phyloP scores from a whole-genome alignment of 1,139 yeast species.

The Pneumocystis oryctolagi region DNA sequence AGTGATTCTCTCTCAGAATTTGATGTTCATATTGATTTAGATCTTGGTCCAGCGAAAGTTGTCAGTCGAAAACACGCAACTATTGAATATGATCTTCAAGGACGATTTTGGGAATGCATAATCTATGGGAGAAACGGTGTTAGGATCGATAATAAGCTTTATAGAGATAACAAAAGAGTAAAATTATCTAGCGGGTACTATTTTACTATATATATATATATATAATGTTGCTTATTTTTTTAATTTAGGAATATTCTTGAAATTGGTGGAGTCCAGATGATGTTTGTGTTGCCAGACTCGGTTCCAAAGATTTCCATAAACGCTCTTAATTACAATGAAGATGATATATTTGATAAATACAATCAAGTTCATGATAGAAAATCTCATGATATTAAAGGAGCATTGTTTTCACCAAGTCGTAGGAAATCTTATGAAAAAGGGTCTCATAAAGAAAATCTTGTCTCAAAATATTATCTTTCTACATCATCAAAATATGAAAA shows the following conservation, averaged over 20 bases:
- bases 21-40: slow-evolving; percentile 68
- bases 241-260: slow-evolving; percentile 48
- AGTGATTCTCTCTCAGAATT: slow-evolving; percentile 21
- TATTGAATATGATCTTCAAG: slow-evolving; percentile 58
- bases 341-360: slow-evolving; percentile 3
- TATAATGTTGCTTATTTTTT: background rate
- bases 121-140: slow-evolving; percentile 88
- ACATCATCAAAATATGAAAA: slow-evolving; percentile 1
- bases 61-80: slow-evolving; percentile 82
- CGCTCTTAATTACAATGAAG: slow-evolving; percentile 1
- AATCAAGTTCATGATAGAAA: background rate
- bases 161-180: slow-evolving; percentile 38
- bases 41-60: slow-evolving; percentile 68
- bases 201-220: slow-evolving; percentile 3
- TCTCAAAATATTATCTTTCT: background rate
- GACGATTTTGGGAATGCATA: slow-evolving; percentile 71
- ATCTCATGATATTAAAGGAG: background rate
- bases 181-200: slow-evolving; percentile 50
- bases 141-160: slow-evolving; percentile 49
- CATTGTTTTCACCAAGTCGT: background rate
- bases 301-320: slow-evolving; percentile 33
- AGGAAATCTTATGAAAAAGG: background rate
- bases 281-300: slow-evolving; percentile 89
- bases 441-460: background rate
- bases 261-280: slow-evolving; percentile 96